Conservation (phyloP, 495 filamentous ascomycete genomes). For the Thozetella sp. region DNA sequence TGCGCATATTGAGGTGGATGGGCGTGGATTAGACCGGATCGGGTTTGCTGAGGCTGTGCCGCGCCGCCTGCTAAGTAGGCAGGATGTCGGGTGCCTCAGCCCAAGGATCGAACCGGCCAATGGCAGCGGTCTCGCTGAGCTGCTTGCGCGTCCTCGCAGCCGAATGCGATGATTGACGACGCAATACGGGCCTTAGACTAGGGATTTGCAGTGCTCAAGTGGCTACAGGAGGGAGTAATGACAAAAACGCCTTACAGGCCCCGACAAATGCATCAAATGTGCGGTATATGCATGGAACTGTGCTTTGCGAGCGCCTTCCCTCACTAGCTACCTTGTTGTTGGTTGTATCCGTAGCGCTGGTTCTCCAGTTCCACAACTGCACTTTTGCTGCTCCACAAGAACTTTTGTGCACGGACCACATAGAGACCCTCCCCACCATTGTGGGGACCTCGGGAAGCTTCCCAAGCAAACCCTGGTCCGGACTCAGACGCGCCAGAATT, state of each 20-base stretch:
- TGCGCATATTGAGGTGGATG: too few species aligned
- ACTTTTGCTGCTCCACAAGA: too few species aligned
- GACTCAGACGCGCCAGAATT: neutral
- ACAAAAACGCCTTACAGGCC: too few species aligned
- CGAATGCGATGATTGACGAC: neutral
- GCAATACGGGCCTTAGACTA: neutral
- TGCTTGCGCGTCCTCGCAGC: neutral
- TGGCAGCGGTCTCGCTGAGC: neutral
- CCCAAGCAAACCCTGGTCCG: neutral
- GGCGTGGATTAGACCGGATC: too few species aligned
- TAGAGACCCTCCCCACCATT: neutral
- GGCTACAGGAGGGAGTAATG: neutral
- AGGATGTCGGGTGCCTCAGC: neutral
- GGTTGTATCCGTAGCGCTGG: too few species aligned
- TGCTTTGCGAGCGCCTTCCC: too few species aligned
- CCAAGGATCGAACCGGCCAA: neutral
- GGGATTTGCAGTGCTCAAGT: neutral
- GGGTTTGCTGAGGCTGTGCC: too few species aligned
- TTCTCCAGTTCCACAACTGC: constrained; percentile 1
- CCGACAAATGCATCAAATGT: too few species aligned
- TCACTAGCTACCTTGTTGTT: too few species aligned
- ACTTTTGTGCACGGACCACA: neutral
- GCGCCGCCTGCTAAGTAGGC: too few species aligned
- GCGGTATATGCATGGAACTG: too few species aligned
- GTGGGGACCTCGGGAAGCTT: neutral